Evolutionary conservation across 2,329 filamentous ascomycete genomes (phyloP).

Genomic region (Plenodomus lindquistii): DNA sequence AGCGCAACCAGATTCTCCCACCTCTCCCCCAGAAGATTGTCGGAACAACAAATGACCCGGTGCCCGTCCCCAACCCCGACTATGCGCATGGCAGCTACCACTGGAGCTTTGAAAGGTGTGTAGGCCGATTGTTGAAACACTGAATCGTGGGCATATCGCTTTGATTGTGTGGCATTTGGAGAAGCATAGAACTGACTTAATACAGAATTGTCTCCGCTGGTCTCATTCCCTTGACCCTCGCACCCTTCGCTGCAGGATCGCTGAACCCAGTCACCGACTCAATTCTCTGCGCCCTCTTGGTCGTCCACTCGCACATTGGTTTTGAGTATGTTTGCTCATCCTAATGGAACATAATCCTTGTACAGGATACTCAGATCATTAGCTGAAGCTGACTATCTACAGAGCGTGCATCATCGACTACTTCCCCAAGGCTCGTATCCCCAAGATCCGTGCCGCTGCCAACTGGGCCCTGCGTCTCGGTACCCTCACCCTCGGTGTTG

Average conservation of each 20-base stretch:
- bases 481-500: slow-evolving; percentile 81
- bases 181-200: background rate
- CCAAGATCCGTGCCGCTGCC: slow-evolving; percentile 66
- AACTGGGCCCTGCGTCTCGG: slow-evolving; percentile 78
- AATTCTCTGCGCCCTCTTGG: slow-evolving; percentile 76
- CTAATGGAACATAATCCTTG: background rate
- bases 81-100: slow-evolving; percentile 94
- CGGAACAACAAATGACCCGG: slow-evolving; percentile 85
- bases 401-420: slow-evolving; percentile 85
- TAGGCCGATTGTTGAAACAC: background rate
- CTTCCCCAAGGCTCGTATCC: slow-evolving; percentile 72
- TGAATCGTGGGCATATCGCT: background rate
- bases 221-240: slow-evolving; percentile 83
- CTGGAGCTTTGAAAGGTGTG: slow-evolving; percentile 87
- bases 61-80: slow-evolving; percentile 69
- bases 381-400: slow-evolving; percentile 13
- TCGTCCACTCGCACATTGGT: slow-evolving; percentile 94
- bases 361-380: background rate
- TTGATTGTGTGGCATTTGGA: no score
- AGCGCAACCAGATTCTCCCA: slow-evolving; percentile 75
- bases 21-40: slow-evolving; percentile 83
- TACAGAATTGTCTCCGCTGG: slow-evolving; percentile 73
- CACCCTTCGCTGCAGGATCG: slow-evolving; percentile 89
- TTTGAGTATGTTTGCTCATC: slow-evolving; percentile 67
- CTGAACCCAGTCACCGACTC: slow-evolving; percentile 90